A percentile compares a stretch with the other conserved stretches of the same genome.
Evolutionary conservation across 2,329 filamentous ascomycete genomes (phyloP).

Genomic region (Fusarium scirpi): DNA sequence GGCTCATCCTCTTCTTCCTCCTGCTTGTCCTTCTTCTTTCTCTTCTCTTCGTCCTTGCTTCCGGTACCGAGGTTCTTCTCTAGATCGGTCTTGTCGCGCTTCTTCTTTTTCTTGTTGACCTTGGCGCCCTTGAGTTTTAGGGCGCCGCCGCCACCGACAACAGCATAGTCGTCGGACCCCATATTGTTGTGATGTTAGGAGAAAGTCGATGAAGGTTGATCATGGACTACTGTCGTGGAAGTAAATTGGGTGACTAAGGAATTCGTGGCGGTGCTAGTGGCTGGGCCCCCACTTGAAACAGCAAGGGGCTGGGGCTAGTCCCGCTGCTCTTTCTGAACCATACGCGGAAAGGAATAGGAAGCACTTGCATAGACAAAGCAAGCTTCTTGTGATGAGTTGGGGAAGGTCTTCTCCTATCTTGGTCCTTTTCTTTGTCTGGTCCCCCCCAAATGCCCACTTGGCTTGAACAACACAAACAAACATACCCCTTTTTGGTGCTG

Average conservation of each 20-base stretch:
- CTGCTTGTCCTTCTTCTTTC: constrained; percentile 44
- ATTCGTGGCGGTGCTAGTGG: constrained; percentile 21
- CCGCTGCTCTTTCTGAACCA: constrained; percentile 8
- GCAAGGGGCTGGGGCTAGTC: constrained; percentile 13
- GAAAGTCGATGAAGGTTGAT: constrained; percentile 1
- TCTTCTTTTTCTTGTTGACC: constrained; percentile 73
- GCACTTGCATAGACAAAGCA: constrained; percentile 27
- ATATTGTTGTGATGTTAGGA: constrained; percentile 57
- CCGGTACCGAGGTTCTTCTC: constrained; percentile 60
- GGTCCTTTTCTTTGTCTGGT: constrained; percentile 33
- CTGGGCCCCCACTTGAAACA: background rate
- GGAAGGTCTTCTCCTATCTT: constrained; percentile 38
- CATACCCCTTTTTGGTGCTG: constrained; percentile 38
- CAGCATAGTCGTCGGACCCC: constrained; percentile 80
- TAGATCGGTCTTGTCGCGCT: constrained; percentile 61
- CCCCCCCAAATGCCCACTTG: constrained; percentile 1
- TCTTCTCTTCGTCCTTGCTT: constrained; percentile 26
- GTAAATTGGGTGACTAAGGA: constrained; percentile 24
- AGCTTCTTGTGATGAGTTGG: constrained; percentile 34
- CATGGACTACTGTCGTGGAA: constrained; percentile 5
- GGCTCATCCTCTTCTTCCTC: constrained; percentile 46
- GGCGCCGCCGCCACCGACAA: constrained; percentile 74
- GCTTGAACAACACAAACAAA: constrained; percentile 19
- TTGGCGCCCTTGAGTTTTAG: constrained; percentile 87
- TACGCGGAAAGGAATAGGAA: constrained; percentile 34